phyloP scores from a whole-genome alignment of 805 yeast species.

The Wickerhamomyces subpelliculosus region DNA sequence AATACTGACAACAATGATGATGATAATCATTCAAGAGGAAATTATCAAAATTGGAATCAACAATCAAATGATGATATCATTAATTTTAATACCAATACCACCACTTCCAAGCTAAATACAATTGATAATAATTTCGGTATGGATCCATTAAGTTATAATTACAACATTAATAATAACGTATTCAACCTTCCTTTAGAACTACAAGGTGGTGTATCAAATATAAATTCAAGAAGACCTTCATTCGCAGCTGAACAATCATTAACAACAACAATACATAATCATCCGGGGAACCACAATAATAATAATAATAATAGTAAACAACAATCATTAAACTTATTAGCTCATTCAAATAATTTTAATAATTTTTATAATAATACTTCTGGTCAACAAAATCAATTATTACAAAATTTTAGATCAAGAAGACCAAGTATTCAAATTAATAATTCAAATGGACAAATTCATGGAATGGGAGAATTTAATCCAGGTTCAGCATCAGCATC shows the following conservation, averaged over 20 bases:
- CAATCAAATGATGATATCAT: background rate
- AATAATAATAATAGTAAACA: too few species aligned
- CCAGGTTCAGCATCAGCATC: constrained; percentile 1
- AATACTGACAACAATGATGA: constrained; percentile 1
- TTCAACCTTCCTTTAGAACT: constrained; percentile 44
- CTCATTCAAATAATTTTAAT: constrained; percentile 10
- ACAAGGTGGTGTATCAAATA: constrained; percentile 58
- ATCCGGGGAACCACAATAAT: too few species aligned
- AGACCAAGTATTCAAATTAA: constrained; percentile 17
- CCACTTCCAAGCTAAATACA: too few species aligned
- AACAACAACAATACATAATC: constrained; percentile 31
- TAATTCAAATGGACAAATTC: too few species aligned
- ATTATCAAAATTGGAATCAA: background rate
- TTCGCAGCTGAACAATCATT: constrained; percentile 52
- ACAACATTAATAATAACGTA: constrained; percentile 7
- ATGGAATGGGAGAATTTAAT: constrained; percentile 9
- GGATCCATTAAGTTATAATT: background rate
- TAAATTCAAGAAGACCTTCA: constrained; percentile 65
- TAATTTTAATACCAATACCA: too few species aligned
- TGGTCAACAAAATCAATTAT: constrained; percentile 1
- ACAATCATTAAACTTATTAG: constrained; percentile 11
- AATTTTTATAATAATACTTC: constrained; percentile 3
- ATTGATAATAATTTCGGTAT: too few species aligned
- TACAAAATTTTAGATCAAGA: constrained; percentile 18
- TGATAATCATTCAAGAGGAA: constrained; percentile 2